Evolutionary conservation across 345 rosid species (phyloP), one percentile per base, ranked within the genome.

Genomic region (Durio zibethinus): DNA sequence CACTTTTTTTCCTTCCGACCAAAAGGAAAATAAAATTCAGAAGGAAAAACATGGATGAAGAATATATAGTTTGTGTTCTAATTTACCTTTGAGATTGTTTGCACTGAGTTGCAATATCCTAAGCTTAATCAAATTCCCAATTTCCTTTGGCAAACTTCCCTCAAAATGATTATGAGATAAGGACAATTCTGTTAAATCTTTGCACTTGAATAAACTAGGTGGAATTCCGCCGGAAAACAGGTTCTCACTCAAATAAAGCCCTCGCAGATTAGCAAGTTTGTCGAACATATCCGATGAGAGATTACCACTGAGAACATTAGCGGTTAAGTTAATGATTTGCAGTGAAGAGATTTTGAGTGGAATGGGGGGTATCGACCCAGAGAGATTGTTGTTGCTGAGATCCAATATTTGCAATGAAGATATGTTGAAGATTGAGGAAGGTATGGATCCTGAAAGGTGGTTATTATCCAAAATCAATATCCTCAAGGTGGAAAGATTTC

Each of bases 361-460:
- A n/a, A n/a, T n/a, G 25, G 63, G 11, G 33, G 63, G 63, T 10
- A 57, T 57, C 12, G 33, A 57, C 2, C 6, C 63, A 25, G 63
- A 57, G 15, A 57, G 31, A 2, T 10, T 57, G 63, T 57, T 57
- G 63, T 57, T 25, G 33, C 63, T 25, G 5, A 57, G 63, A 25
- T 25, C 33, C 10, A 57, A 4, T 57, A 4, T 11, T 25, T 57
- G 1, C 33, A 57, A 25, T 25, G 35, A 57, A 10, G 63, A 57
- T 10, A 57, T 9, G 7, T 57, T 57, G 77, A 73, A 77, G 25
- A 77, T 25, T 4, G 74, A 20, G 3, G 62, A 31, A 10, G 83
- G 81, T 4, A 82, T 61, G 33, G 79, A 27, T 27, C 79, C 84
- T 21, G 77, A 78, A 70, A 82, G 42, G 43, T 12, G 7, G 56